Evolutionary conservation across 768 basidiomycete genomes (phyloP), one percentile per base, ranked within the genome.

Genomic region (Lentinula raphanica): DNA sequence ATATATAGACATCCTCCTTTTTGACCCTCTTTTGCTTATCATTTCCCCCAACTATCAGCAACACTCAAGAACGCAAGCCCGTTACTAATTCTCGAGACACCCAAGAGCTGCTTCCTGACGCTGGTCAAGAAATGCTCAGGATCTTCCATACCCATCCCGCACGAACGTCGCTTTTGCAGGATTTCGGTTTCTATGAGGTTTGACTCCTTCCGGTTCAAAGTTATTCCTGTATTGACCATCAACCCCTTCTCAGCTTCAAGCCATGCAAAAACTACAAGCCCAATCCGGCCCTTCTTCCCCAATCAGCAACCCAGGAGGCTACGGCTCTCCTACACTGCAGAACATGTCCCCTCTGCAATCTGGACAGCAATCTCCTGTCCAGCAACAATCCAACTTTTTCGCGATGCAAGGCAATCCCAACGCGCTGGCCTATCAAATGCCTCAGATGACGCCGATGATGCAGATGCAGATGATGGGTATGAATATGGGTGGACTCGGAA

Each of bases 11-110:
- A 1, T 59, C 32, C 53, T 58, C 7, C 55, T 15, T 19, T 40
- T 1, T 56, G 21, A n/a, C n/a, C 6, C 27, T 5, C 1, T 42
- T 36, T 36, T 27, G 23, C 42, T 45, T 63, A 17, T 56, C 54
- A 32, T 65, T 66, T 32, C 70, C 39, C 45, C 25, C 31, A 38
- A n/a, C 13, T 46, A 59, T 28, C 58, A 95, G 92, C 69, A 98
- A 99, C 73, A 98, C 96, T 5, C 93, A 92, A 67, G 97, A 99
- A 71, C 87, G 93, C 66, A 99, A 98, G 73, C 96, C 97, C 2
- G 96, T 99, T 58, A 99, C 97, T 1, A 97, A 97, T 66, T 97
- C 94, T 7, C 85, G 97, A 61, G 97, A 99, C 69, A 98, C 97
- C 2, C 97, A 98, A 70, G 97, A 98, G 68, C 79, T 98, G 13